Percentiles rank a stretch among this genome's conserved stretches.
Evolutionary conservation across 805 yeast genomes (phyloP).

Genomic region (Candida wancherniae): DNA sequence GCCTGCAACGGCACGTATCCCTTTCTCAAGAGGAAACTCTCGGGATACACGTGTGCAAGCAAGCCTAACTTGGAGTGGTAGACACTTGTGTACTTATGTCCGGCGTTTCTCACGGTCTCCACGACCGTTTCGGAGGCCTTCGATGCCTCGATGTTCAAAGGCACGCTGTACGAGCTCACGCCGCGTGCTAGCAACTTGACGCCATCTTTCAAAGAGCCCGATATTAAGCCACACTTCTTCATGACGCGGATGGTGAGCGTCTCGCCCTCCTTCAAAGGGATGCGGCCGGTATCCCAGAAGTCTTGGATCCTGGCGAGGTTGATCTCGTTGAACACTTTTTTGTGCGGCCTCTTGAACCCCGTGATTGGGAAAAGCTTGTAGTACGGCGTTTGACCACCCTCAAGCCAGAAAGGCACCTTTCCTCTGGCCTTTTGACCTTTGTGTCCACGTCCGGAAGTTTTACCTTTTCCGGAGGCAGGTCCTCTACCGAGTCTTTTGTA

Average conservation of each 20-base stretch:
- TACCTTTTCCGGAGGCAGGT: conserved; percentile 88
- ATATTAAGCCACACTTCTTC: conserved; percentile 67
- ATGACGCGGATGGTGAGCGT: conserved; percentile 70
- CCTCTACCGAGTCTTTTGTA: conserved; percentile 90
- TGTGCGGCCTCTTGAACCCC: conserved; percentile 72
- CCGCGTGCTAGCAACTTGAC: conserved; percentile 77
- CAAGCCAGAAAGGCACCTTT: conserved; percentile 86
- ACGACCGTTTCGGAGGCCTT: conserved; percentile 76
- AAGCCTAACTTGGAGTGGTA: conserved; percentile 63
- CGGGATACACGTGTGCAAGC: conserved; percentile 73
- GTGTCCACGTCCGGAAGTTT: conserved; percentile 95
- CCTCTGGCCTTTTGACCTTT: conserved; percentile 98
- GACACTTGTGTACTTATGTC: conserved; percentile 69
- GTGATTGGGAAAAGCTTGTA: conserved; percentile 79
- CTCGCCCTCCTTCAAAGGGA: conserved; percentile 55
- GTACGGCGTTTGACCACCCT: conserved; percentile 98
- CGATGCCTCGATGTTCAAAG: conserved; percentile 75
- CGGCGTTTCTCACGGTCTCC: conserved; percentile 61
- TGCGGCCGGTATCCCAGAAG: conserved; percentile 64
- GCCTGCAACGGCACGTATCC: conserved; percentile 83
- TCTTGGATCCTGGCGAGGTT: conserved; percentile 67
- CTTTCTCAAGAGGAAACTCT: conserved; percentile 57
- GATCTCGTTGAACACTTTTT: conserved; percentile 49
- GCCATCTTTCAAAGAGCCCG: conserved; percentile 72
- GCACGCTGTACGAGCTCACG: conserved; percentile 41